A percentile compares a stretch with the other conserved stretches of the same genome.
These are phyloP conservation scores for Auriscalpium vulgare DNA, from an alignment of 768 basidiomycete species.

Conservation along the genomic window DNA sequence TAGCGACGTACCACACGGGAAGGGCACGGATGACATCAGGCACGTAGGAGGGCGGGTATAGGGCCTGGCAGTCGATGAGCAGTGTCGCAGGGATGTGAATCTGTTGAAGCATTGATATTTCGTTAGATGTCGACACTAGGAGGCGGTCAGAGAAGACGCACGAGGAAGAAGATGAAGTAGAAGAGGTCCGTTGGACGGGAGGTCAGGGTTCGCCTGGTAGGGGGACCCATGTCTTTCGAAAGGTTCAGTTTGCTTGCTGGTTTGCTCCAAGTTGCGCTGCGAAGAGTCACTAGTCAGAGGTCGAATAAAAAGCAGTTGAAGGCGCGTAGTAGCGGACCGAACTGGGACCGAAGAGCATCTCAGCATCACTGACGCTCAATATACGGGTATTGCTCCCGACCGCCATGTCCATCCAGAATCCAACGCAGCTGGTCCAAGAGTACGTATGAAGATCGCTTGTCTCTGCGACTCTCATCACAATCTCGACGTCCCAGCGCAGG, in stretches of 20 bases:
- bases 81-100: constrained; percentile 65
- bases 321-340: no score
- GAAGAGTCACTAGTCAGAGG: no score
- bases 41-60: constrained; percentile 47
- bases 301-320: no score
- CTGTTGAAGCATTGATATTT: constrained; percentile 20
- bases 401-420: no score
- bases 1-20: constrained; percentile 40
- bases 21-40: constrained; percentile 40
- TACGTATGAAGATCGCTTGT: no score
- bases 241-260: no score
- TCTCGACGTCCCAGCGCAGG: constrained; percentile 25
- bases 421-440: no score
- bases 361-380: no score
- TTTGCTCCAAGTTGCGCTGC: no score
- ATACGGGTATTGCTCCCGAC: no score
- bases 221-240: not conserved
- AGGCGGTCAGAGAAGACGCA: constrained; percentile 21
- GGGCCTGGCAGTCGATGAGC: constrained; percentile 59
- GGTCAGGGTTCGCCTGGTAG: constrained; percentile 31
- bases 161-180: constrained; percentile 68
- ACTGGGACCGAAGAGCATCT: no score
- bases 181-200: constrained; percentile 57
- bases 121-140: not conserved
- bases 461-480: no score